Conservation (phyloP, 1,284 basidiomycete species). For the Neonothopanus nambi region DNA sequence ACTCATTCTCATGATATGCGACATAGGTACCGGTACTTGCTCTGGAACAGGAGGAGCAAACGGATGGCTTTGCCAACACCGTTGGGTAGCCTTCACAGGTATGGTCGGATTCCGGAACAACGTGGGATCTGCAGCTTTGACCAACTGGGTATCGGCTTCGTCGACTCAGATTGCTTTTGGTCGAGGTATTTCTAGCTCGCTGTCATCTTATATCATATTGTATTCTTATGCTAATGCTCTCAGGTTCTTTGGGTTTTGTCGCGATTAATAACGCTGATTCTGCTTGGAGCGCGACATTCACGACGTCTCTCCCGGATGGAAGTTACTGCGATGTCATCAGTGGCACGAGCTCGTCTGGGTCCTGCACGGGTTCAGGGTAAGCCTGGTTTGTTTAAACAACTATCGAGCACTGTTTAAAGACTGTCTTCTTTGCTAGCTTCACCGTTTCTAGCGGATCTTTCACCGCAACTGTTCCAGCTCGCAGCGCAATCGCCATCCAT, state of each 20-base stretch:
- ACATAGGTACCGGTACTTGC: slow-evolving; percentile 53
- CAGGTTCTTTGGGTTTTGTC: slow-evolving; percentile 44
- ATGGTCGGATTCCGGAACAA: slow-evolving; percentile 66
- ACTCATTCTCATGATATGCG: slow-evolving; percentile 22
- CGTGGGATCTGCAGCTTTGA: slow-evolving; percentile 48
- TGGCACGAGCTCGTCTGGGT: slow-evolving; percentile 30
- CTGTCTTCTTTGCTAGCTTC: slow-evolving; percentile 34
- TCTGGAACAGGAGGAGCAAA: slow-evolving; percentile 47
- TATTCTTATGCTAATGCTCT: neutral
- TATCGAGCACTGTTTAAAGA: neutral
- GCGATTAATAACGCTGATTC: slow-evolving; percentile 50
- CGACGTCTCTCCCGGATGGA: slow-evolving; percentile 43
- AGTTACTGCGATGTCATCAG: slow-evolving; percentile 51
- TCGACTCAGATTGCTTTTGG: slow-evolving; percentile 63
- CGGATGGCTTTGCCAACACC: slow-evolving; percentile 68
- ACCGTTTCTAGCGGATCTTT: slow-evolving; percentile 55
- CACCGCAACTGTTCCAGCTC: slow-evolving; percentile 49
- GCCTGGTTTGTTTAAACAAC: slow-evolving; percentile 28
- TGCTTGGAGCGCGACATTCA: slow-evolving; percentile 42
- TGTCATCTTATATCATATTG: neutral
- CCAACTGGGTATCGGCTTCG: slow-evolving; percentile 57
- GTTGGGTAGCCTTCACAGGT: slow-evolving; percentile 55
- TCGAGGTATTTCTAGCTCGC: slow-evolving; percentile 52
- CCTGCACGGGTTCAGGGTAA: slow-evolving; percentile 42
- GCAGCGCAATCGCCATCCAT: slow-evolving; percentile 61